A percentile compares a stretch with the other conserved stretches of the same genome.
phyloP scores from a whole-genome alignment of 2,329 filamentous ascomycete genomes.

The Colletotrichum tanaceti region DNA sequence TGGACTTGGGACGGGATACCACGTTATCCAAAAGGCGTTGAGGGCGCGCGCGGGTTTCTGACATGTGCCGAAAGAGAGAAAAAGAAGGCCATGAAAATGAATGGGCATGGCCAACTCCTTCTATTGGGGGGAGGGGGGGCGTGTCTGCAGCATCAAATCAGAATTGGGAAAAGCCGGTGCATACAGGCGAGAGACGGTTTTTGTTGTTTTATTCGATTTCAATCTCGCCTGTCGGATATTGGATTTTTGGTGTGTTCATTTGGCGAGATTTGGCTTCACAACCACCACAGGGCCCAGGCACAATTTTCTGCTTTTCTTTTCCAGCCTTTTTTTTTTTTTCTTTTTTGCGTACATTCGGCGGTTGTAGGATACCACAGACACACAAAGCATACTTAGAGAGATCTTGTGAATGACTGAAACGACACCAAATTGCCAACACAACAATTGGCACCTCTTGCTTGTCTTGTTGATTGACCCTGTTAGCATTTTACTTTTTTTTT shows the following conservation, averaged over 20 bases:
- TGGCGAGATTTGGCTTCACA: slow-evolving; percentile 7
- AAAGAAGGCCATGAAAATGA: background rate
- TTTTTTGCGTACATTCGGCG: background rate
- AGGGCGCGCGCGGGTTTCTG: background rate
- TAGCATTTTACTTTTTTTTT: too few relatives aligned
- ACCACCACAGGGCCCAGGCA: background rate
- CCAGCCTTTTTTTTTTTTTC: too few relatives aligned
- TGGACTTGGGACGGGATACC: background rate
- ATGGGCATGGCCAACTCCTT: background rate
- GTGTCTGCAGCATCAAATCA: slow-evolving; percentile 21
- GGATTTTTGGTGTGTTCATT: slow-evolving; percentile 14
- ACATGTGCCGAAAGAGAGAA: slow-evolving; percentile 19
- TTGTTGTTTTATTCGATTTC: background rate
- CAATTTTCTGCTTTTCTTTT: background rate
- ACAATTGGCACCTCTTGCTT: too few relatives aligned
- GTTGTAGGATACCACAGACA: slow-evolving; percentile 35
- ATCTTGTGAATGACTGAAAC: slow-evolving; percentile 28
- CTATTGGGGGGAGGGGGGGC: background rate
- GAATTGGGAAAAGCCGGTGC: slow-evolving; percentile 17
- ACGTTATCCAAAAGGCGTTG: slow-evolving; percentile 30
- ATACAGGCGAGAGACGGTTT: slow-evolving; percentile 20
- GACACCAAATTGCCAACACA: slow-evolving; percentile 24
- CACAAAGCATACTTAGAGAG: slow-evolving; percentile 16
- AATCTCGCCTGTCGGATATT: slow-evolving; percentile 29
- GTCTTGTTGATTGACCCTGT: too few relatives aligned